A percentile compares a stretch with the other conserved stretches of the same genome.
These are phyloP conservation scores for Suillus luteus DNA, from an alignment of 768 basidiomycete species.

Conservation along the genomic window DNA sequence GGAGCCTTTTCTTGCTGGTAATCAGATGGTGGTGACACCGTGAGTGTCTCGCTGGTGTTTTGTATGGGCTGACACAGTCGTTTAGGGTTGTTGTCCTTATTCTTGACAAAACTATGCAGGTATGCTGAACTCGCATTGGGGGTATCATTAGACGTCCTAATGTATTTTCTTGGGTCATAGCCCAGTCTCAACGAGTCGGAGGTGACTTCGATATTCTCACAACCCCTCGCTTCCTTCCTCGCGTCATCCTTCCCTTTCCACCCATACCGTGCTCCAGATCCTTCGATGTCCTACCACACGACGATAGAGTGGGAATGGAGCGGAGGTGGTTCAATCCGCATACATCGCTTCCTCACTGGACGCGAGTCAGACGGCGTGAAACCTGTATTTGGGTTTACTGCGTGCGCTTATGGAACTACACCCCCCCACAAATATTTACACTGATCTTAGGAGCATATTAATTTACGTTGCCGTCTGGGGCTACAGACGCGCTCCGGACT, in stretches of 20 bases:
- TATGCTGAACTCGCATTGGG: constrained; percentile 27
- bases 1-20: constrained; percentile 77
- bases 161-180: constrained; percentile 36
- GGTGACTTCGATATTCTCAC: constrained; percentile 82
- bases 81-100: constrained; percentile 83
- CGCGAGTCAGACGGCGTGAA: constrained; percentile 83
- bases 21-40: constrained; percentile 81
- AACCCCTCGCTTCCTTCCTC: constrained; percentile 77
- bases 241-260: constrained; percentile 59
- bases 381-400: constrained; percentile 86
- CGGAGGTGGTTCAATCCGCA: constrained; percentile 44
- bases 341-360: constrained; percentile 85
- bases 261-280: constrained; percentile 54
- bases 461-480: constrained; percentile 52
- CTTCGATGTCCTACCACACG: constrained; percentile 57
- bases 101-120: constrained; percentile 73
- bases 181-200: constrained; percentile 80
- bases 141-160: constrained; percentile 17
- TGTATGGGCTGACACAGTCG: background rate
- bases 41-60: constrained; percentile 41
- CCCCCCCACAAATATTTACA: background rate
- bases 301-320: constrained; percentile 53
- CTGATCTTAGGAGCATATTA: constrained; percentile 46
- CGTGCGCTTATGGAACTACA: constrained; percentile 43
- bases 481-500: constrained; percentile 47